Percentiles rank a stretch among this genome's conserved stretches.
Conservation (phyloP, 2,329 filamentous ascomycete species). For the Diplodia seriata region DNA sequence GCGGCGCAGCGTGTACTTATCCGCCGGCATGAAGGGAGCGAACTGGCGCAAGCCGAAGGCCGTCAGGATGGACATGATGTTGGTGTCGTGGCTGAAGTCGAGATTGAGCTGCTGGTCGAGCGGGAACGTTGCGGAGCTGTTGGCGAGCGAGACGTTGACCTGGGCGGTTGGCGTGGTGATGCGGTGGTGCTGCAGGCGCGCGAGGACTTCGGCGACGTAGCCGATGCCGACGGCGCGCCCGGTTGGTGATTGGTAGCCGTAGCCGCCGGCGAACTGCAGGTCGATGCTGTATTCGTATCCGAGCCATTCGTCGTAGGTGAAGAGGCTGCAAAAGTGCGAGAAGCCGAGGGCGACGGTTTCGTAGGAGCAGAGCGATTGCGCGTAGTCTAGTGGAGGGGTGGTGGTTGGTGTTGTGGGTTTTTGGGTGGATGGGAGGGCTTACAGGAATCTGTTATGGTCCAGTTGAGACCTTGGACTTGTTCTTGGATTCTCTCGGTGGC, state of each 20-base stretch:
- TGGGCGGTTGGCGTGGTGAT: slow-evolving; percentile 53
- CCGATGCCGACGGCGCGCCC: slow-evolving; percentile 74
- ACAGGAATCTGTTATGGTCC: slow-evolving; percentile 47
- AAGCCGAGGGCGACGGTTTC: slow-evolving; percentile 80
- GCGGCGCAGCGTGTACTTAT: slow-evolving; percentile 61
- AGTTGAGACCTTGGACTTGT: slow-evolving; percentile 53
- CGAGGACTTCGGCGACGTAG: slow-evolving; percentile 72
- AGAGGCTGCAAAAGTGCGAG: slow-evolving; percentile 75
- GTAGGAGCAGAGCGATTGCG: slow-evolving; percentile 77
- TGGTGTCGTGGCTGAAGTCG: slow-evolving; percentile 80
- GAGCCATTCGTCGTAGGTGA: slow-evolving; percentile 77
- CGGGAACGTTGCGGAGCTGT: slow-evolving; percentile 72
- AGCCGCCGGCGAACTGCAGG: slow-evolving; percentile 67
- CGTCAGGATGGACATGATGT: slow-evolving; percentile 72
- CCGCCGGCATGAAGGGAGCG: slow-evolving; percentile 59
- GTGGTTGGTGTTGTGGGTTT: no score
- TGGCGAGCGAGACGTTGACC: slow-evolving; percentile 73
- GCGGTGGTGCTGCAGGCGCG: slow-evolving; percentile 70
- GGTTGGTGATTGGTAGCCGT: slow-evolving; percentile 68
- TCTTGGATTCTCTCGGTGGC: slow-evolving; percentile 66
- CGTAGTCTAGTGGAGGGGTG: slow-evolving; percentile 58
- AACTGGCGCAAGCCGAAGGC: slow-evolving; percentile 78
- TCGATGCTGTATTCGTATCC: slow-evolving; percentile 76
- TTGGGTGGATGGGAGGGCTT: slow-evolving; percentile 10
- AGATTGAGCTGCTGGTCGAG: slow-evolving; percentile 76